Evolutionary conservation across 2,329 filamentous ascomycete genomes (phyloP).

Genomic region (Penicillium sclerotigenum): DNA sequence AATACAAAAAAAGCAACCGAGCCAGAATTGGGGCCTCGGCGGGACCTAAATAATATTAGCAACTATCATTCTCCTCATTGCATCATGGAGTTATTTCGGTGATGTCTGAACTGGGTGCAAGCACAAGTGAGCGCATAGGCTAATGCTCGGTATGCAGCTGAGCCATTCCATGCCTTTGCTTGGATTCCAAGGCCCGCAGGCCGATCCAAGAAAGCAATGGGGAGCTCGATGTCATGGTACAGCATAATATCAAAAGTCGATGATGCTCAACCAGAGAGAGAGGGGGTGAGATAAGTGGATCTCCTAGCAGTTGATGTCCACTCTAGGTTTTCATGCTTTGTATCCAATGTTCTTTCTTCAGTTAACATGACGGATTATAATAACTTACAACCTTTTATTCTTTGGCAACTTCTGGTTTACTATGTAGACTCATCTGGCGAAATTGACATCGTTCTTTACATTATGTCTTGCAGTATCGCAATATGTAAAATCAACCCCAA

Average conservation of each 20-base stretch:
- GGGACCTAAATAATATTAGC: constrained; percentile 12
- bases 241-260: constrained; percentile 1
- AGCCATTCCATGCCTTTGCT: constrained; percentile 1
- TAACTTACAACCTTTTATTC: background rate
- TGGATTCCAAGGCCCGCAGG: constrained; percentile 10
- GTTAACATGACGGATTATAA: background rate
- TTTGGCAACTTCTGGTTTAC: background rate
- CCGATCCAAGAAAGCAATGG: background rate
- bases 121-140: too few species aligned
- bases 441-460: background rate
- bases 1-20: background rate
- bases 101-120: too few species aligned
- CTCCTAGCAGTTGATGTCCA: background rate
- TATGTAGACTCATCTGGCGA: background rate
- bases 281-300: background rate
- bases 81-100: constrained; percentile 21
- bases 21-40: background rate
- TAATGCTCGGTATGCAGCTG: background rate
- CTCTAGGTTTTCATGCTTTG: background rate
- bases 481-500: background rate
- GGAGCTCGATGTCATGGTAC: background rate
- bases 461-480: background rate
- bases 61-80: constrained; percentile 8
- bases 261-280: constrained; percentile 3
- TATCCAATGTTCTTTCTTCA: background rate